phyloP scores from a whole-genome alignment of 306 rosid genomes.

The Ormosia emarginata region DNA sequence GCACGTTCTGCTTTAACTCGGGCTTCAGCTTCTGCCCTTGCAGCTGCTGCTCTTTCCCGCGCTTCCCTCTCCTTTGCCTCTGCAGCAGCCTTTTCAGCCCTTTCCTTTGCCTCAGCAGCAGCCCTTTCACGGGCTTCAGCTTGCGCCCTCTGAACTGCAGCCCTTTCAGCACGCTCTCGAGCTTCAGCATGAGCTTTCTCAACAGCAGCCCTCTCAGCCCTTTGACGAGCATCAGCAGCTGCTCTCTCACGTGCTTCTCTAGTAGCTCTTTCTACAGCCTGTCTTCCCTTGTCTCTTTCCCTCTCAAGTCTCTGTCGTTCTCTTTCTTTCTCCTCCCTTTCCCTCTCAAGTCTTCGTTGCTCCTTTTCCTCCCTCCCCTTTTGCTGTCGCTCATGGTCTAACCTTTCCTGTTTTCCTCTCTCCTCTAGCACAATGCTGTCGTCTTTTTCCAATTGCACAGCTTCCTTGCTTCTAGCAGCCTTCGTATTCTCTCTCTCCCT shows the following conservation, averaged over 20 bases:
- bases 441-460: slow-evolving; percentile 61
- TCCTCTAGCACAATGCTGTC: slow-evolving; percentile 45
- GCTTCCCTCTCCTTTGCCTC: slow-evolving; percentile 54
- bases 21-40: slow-evolving; percentile 59
- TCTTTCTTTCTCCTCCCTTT: slow-evolving; percentile 67
- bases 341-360: slow-evolving; percentile 50
- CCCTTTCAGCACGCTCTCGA: slow-evolving; percentile 90
- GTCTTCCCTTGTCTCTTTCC: slow-evolving; percentile 76
- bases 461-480: slow-evolving; percentile 64
- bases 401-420: slow-evolving; percentile 54
- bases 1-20: slow-evolving; percentile 78
- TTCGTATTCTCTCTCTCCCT: slow-evolving; percentile 83
- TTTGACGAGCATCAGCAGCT: slow-evolving; percentile 71
- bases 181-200: slow-evolving; percentile 86
- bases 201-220: slow-evolving; percentile 89
- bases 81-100: slow-evolving; percentile 87
- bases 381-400: slow-evolving; percentile 59
- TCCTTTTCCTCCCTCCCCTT: slow-evolving; percentile 76
- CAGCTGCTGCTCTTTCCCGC: slow-evolving; percentile 39
- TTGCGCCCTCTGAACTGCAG: slow-evolving; percentile 90
- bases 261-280: slow-evolving; percentile 98
- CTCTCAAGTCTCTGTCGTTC: slow-evolving; percentile 67
- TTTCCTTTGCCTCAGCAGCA: slow-evolving; percentile 79
- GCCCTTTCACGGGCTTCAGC: slow-evolving; percentile 98
- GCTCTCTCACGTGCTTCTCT: slow-evolving; percentile 99